Percentiles rank a stretch among this genome's conserved stretches.
Conservation (phyloP, 2,329 filamentous ascomycete genomes). For the Phaeosphaeriaceae sp. region DNA sequence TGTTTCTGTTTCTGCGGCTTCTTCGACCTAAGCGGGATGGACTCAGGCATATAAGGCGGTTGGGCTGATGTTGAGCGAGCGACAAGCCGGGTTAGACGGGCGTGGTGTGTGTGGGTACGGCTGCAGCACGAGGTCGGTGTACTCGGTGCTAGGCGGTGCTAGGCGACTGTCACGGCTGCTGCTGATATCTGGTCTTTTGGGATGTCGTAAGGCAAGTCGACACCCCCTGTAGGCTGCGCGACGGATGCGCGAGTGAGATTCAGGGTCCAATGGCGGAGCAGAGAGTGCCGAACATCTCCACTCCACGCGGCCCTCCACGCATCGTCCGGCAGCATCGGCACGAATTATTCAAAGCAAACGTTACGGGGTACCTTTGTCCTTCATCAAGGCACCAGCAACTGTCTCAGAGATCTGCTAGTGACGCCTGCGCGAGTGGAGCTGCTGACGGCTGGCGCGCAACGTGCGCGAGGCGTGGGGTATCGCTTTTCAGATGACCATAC, state of each 20-base stretch:
- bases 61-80: conserved; percentile 19
- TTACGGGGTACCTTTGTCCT: not conserved
- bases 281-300: conserved; percentile 2
- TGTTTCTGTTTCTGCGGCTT: conserved; percentile 21
- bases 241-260: not conserved
- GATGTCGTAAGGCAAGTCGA: conserved; percentile 1
- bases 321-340: conserved; percentile 1
- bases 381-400: not conserved
- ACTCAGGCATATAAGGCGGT: conserved; percentile 48
- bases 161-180: conserved; percentile 1
- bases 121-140: conserved; percentile 18
- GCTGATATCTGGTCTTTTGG: conserved; percentile 4
- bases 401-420: not conserved
- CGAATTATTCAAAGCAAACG: not conserved
- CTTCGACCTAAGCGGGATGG: conserved; percentile 43
- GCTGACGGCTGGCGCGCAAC: not conserved
- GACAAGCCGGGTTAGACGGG: conserved; percentile 11
- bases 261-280: conserved; percentile 9
- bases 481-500: not conserved
- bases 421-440: not conserved
- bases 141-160: conserved; percentile 8
- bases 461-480: conserved; percentile 5
- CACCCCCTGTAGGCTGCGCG: not conserved
- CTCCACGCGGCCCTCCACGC: conserved; percentile 5
- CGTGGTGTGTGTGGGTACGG: conserved; percentile 11